phyloP scores from a whole-genome alignment of 2,329 filamentous ascomycete genomes.

The Diaporthe sp. region DNA sequence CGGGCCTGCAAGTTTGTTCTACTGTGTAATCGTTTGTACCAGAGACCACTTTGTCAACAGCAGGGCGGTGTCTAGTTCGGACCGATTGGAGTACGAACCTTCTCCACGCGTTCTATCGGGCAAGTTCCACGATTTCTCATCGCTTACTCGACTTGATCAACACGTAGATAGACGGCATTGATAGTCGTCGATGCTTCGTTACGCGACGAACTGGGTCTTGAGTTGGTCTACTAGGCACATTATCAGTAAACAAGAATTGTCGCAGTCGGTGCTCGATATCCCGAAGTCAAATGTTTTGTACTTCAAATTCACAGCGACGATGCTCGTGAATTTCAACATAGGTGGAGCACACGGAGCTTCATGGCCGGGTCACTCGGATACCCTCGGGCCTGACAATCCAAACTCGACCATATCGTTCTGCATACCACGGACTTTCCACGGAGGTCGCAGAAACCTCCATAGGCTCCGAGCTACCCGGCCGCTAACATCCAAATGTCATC shows the following conservation, averaged over 20 bases:
- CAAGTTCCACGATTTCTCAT: slow-evolving; percentile 10
- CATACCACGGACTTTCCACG: no score
- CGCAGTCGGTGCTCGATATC: background rate
- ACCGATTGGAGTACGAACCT: background rate
- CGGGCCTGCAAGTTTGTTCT: background rate
- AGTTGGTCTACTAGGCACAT: no score
- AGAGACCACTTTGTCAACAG: background rate
- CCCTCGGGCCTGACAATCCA: background rate
- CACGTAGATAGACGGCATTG: background rate
- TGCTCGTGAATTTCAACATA: background rate
- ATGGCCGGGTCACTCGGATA: background rate
- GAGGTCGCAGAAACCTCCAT: background rate
- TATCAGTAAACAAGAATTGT: background rate
- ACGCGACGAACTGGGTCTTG: background rate
- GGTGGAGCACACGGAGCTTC: background rate
- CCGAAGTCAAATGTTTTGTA: background rate
- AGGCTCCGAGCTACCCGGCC: background rate
- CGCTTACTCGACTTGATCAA: background rate
- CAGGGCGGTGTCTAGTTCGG: slow-evolving; percentile 11
- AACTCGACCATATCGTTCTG: no score
- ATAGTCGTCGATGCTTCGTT: background rate
- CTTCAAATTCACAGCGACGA: background rate
- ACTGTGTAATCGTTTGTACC: no score
- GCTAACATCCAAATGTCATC: no score
- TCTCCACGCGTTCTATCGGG: background rate